phyloP scores from a whole-genome alignment of 2,329 filamentous ascomycete genomes.

The Grosmannia serpens region DNA sequence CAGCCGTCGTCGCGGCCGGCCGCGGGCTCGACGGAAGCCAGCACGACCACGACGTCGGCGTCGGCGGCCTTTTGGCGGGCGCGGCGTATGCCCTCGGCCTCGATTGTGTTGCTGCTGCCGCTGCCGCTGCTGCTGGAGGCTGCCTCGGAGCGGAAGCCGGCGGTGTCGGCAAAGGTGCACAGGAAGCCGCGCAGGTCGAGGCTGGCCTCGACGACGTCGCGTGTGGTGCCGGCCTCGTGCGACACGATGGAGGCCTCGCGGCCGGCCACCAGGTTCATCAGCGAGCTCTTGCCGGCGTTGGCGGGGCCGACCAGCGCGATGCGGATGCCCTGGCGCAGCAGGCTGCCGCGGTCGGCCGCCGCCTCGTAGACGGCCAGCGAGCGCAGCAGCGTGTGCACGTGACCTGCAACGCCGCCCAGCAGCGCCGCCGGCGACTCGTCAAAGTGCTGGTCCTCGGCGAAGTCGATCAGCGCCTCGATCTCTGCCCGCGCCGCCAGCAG shows the following conservation, averaged over 20 bases:
- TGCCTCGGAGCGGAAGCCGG: conserved; percentile 52
- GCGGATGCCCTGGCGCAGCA: conserved; percentile 73
- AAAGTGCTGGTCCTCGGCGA: conserved; percentile 94
- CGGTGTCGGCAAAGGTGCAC: conserved; percentile 91
- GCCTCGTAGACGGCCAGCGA: conserved; percentile 59
- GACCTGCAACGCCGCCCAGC: conserved; percentile 53
- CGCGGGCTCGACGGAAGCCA: conserved; percentile 59
- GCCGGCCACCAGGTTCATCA: conserved; percentile 83
- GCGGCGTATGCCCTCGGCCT: conserved; percentile 80
- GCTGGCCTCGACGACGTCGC: conserved; percentile 86
- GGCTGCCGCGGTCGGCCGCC: conserved; percentile 71
- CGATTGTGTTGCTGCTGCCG: conserved; percentile 21
- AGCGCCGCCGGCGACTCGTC: conserved; percentile 72
- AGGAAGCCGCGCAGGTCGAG: conserved; percentile 84
- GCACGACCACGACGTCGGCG: conserved; percentile 74
- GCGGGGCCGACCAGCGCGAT: conserved; percentile 83
- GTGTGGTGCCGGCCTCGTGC: conserved; percentile 80
- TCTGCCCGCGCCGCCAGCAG: conserved; percentile 77
- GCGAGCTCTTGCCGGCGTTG: conserved; percentile 88
- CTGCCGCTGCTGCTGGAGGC: no score
- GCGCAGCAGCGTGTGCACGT: conserved; percentile 49
- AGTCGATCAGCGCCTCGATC: conserved; percentile 92
- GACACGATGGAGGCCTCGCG: conserved; percentile 93
- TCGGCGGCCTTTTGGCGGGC: conserved; percentile 71
- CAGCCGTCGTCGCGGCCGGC: not conserved